Conservation (phyloP, 1,284 basidiomycete species). For the Ceratobasidium sp. region DNA sequence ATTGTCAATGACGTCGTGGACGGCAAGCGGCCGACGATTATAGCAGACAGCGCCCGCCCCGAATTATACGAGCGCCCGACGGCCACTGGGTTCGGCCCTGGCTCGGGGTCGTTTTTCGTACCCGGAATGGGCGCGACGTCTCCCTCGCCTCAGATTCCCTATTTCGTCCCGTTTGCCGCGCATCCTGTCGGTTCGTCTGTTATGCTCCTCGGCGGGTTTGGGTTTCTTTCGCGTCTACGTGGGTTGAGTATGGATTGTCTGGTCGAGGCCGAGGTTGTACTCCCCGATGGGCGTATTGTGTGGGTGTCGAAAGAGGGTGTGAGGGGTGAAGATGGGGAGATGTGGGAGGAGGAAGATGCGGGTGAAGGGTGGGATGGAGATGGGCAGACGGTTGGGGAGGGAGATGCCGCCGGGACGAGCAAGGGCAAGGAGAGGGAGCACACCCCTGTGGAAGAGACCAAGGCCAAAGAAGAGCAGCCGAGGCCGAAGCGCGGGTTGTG, state of each 20-base stretch:
- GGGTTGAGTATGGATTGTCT: conserved; percentile 89
- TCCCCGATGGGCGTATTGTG: conserved; percentile 82
- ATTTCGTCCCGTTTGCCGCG: conserved; percentile 79
- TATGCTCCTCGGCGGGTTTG: conserved; percentile 90
- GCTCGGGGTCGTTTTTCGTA: conserved; percentile 23
- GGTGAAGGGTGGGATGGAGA: conserved; percentile 47
- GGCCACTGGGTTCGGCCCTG: neutral
- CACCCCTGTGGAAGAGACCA: neutral
- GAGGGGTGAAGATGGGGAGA: conserved; percentile 25
- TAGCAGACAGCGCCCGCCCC: conserved; percentile 31
- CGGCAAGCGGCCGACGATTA: neutral
- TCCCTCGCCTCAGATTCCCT: conserved; percentile 70
- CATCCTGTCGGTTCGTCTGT: conserved; percentile 72
- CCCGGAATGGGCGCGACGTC: conserved; percentile 3
- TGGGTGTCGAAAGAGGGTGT: conserved; percentile 50
- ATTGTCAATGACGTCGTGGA: neutral
- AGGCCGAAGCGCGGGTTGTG: conserved; percentile 63
- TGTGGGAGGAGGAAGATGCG: conserved; percentile 32
- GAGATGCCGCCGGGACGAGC: conserved; percentile 46
- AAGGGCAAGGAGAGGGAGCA: conserved; percentile 69
- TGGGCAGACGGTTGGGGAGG: conserved; percentile 15
- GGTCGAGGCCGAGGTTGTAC: conserved; percentile 86
- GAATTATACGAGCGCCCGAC: conserved; percentile 25
- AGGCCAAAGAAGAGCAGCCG: conserved; percentile 56
- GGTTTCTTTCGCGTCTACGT: conserved; percentile 84